A percentile compares a stretch with the other conserved stretches of the same genome.
Evolutionary conservation across 345 rosid genomes (phyloP).

Genomic region (Dipteronia dyeriana): DNA sequence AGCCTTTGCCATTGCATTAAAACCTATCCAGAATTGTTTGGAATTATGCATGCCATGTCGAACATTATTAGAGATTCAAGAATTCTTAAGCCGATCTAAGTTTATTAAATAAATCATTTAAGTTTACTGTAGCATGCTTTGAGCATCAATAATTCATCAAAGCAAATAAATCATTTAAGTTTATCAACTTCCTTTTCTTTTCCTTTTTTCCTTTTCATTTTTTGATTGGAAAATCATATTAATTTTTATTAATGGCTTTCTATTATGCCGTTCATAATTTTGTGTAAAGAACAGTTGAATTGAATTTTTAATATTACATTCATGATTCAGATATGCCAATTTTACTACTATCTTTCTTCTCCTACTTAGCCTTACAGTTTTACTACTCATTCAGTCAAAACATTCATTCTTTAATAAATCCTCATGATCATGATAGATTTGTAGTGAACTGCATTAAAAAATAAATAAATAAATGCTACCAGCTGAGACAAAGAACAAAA

Average conservation of each 20-base stretch:
- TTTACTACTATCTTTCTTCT: neutral
- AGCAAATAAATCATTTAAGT: too few species aligned
- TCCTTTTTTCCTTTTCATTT: neutral
- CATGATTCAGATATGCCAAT: constrained; percentile 1
- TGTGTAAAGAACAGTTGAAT: neutral
- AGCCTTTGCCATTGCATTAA: neutral
- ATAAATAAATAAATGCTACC: neutral
- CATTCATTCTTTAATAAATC: neutral
- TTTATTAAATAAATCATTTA: neutral
- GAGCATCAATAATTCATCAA: neutral
- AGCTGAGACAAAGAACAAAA: constrained; percentile 10
- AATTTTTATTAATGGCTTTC: neutral
- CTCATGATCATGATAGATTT: neutral
- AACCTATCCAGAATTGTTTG: neutral
- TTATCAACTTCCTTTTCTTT: neutral
- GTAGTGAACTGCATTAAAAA: neutral
- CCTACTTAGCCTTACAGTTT: neutral
- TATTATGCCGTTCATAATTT: neutral
- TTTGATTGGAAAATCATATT: neutral
- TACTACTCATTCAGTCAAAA: neutral
- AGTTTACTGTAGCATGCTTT: too few species aligned
- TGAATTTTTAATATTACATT: neutral
- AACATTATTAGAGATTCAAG: neutral
- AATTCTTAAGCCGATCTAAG: neutral
- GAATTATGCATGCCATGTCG: neutral